Evolutionary conservation across 257 asterid species (phyloP).

Genomic region (Solanum megistacrolobum): DNA sequence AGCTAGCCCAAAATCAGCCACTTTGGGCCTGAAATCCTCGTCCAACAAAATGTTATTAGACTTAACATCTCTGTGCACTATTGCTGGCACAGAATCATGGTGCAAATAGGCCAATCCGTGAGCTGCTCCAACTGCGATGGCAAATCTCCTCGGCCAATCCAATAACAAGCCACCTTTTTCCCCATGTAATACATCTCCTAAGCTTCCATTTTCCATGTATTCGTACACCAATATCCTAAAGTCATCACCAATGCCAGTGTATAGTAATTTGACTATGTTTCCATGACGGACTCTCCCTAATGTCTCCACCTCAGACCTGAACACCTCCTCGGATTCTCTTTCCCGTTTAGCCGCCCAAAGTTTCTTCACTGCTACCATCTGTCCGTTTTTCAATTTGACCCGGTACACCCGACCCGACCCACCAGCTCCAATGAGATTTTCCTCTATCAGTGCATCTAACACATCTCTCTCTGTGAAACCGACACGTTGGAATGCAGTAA

Average conservation of each 20-base stretch:
- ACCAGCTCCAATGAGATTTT: slow-evolving; percentile 65
- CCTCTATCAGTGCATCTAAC: slow-evolving; percentile 35
- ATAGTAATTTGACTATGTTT: slow-evolving; percentile 66
- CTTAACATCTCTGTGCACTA: slow-evolving; percentile 33
- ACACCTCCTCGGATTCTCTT: slow-evolving; percentile 35
- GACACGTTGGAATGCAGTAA: slow-evolving; percentile 49
- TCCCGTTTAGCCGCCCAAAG: slow-evolving; percentile 50
- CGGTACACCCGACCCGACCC: slow-evolving; percentile 75
- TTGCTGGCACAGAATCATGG: slow-evolving; percentile 41
- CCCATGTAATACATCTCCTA: slow-evolving; percentile 61
- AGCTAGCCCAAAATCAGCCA: slow-evolving; percentile 88
- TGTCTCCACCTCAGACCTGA: slow-evolving; percentile 46
- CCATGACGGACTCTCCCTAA: slow-evolving; percentile 56
- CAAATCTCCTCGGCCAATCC: slow-evolving; percentile 66
- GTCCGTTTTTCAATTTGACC: slow-evolving; percentile 50
- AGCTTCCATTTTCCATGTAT: slow-evolving; percentile 66
- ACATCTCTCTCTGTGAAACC: slow-evolving; percentile 49
- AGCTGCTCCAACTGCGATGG: slow-evolving; percentile 64
- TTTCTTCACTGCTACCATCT: slow-evolving; percentile 67
- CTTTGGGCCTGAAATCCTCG: slow-evolving; percentile 25
- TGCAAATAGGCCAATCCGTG: slow-evolving; percentile 87
- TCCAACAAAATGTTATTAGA: slow-evolving; percentile 35
- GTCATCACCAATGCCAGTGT: slow-evolving; percentile 50
- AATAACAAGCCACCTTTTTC: slow-evolving; percentile 48
- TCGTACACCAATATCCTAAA: slow-evolving; percentile 58